phyloP scores from a whole-genome alignment of 441 rosid species.

The Populus trichocarpa region DNA sequence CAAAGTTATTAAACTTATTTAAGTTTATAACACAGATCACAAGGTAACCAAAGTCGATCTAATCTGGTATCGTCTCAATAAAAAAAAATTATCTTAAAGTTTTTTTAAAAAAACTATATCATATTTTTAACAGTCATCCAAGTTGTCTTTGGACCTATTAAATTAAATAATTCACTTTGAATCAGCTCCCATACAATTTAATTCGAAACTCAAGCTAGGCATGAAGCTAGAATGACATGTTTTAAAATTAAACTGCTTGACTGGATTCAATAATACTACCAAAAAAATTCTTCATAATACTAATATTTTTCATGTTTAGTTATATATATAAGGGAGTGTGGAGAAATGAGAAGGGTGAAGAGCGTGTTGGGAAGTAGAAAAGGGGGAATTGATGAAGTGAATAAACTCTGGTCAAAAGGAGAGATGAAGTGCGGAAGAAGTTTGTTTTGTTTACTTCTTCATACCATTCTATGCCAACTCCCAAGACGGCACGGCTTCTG shows the following conservation, averaged over 20 bases:
- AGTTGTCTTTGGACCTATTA: fast-evolving
- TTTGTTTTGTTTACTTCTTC: slow-evolving; percentile 18
- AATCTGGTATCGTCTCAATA: too few species aligned
- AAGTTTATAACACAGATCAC: too few species aligned
- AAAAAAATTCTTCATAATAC: too few species aligned
- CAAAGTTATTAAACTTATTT: too few species aligned
- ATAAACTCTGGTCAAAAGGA: slow-evolving; percentile 2
- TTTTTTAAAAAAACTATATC: too few species aligned
- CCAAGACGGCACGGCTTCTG: slow-evolving; percentile 72
- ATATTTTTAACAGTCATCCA: fast-evolving
- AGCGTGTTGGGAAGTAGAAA: background rate
- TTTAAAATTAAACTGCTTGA: too few species aligned
- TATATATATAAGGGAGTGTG: background rate
- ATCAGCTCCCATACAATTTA: fast-evolving
- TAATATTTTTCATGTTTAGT: too few species aligned
- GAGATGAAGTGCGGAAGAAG: slow-evolving; percentile 47
- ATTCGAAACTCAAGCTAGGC: fast-evolving
- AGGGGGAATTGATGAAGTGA: background rate
- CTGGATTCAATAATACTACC: too few species aligned
- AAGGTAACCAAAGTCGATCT: too few species aligned
- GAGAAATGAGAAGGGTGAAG: background rate
- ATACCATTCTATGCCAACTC: slow-evolving; percentile 23
- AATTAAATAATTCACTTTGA: too few species aligned
- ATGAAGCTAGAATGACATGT: fast-evolving
- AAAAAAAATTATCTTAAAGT: too few species aligned